Percentiles rank a stretch among this genome's conserved stretches.
Evolutionary conservation across 345 rosid species (phyloP).

Genomic region (Syzygium aromaticum): DNA sequence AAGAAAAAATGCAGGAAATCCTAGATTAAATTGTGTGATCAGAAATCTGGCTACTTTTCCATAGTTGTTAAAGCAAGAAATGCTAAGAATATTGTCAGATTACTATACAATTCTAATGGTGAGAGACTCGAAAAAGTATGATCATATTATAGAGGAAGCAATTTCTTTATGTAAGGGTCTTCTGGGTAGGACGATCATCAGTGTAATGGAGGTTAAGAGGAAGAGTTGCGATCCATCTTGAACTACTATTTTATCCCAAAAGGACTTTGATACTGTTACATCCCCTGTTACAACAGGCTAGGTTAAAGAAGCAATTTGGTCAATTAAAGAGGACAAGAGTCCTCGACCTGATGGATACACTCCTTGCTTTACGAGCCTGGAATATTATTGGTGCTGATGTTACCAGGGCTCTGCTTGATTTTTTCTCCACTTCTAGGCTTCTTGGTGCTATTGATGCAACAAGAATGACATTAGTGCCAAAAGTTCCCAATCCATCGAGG

Average conservation of each 20-base stretch:
- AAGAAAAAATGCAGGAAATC: background rate
- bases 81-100: background rate
- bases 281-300: background rate
- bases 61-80: background rate
- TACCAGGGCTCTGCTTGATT: background rate
- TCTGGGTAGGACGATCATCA: background rate
- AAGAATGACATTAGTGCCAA: background rate
- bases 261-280: background rate
- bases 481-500: background rate
- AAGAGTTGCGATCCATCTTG: background rate
- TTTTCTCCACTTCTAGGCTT: background rate
- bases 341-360: background rate
- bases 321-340: background rate
- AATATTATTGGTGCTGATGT: background rate
- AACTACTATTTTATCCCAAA: background rate
- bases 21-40: background rate
- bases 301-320: background rate
- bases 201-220: background rate
- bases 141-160: background rate
- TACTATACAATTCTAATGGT: rapidly evolving
- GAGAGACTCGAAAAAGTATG: background rate
- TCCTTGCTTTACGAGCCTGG: background rate
- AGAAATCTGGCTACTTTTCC: background rate
- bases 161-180: background rate
- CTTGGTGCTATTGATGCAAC: background rate